Conservation (phyloP, 352 stramenopile genomes). For the Globisporangium nunn region DNA sequence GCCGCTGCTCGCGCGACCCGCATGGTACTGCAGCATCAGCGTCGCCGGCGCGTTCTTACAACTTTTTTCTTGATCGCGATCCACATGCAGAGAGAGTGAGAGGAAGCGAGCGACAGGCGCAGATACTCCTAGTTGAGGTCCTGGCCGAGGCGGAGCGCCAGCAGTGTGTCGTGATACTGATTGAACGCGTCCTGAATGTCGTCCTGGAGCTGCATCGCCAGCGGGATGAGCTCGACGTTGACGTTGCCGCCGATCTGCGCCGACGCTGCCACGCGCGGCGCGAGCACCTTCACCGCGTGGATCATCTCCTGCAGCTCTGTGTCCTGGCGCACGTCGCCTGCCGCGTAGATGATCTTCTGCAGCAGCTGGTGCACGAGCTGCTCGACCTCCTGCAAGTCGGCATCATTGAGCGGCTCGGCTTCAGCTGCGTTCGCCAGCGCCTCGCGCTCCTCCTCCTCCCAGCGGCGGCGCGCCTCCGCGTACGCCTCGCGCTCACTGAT, state of each 20-base stretch:
- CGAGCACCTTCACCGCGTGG: conserved; percentile 83
- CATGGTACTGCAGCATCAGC: background rate
- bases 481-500: conserved; percentile 87
- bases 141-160: conserved; percentile 79
- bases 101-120: no score
- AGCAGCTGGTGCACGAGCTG: conserved; percentile 83
- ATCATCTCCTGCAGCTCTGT: conserved; percentile 88
- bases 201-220: conserved; percentile 87
- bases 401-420: conserved; percentile 78
- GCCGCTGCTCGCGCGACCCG: background rate
- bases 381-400: conserved; percentile 86
- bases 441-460: conserved; percentile 86
- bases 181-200: conserved; percentile 88
- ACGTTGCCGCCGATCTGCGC: conserved; percentile 83
- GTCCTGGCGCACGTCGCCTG: conserved; percentile 82
- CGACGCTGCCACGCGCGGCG: conserved; percentile 73
- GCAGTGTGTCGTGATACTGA: conserved; percentile 87
- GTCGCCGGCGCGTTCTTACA: background rate
- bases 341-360: conserved; percentile 86
- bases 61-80: background rate
- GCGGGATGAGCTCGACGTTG: conserved; percentile 83
- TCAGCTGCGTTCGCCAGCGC: conserved; percentile 79
- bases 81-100: background rate
- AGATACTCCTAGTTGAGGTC: conserved; percentile 51
- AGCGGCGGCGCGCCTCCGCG: conserved; percentile 78